phyloP scores from a whole-genome alignment of 345 rosid genomes.

The Gossypium stocksii region DNA sequence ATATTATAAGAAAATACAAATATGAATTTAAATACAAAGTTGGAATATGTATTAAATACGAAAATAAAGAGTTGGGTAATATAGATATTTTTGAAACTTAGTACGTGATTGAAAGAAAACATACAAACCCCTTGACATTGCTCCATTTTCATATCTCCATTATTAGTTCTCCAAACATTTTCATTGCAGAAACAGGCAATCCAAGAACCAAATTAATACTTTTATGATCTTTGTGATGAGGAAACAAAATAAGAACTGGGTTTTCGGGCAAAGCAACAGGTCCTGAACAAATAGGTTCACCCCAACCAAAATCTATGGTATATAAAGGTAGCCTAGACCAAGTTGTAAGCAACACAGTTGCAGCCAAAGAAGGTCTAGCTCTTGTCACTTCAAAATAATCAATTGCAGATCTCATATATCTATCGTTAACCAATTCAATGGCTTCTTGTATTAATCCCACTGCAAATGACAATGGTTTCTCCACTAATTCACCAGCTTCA shows the following conservation, averaged over 20 bases:
- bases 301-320: slow-evolving; percentile 84
- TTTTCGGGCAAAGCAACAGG: slow-evolving; percentile 84
- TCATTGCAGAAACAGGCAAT: slow-evolving; percentile 74
- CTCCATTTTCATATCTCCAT: no score
- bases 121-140: no score
- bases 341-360: slow-evolving; percentile 70
- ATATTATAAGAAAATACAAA: no score
- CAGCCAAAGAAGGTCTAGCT: slow-evolving; percentile 71
- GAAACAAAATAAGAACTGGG: slow-evolving; percentile 69
- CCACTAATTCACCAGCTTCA: slow-evolving; percentile 56
- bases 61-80: no score
- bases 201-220: slow-evolving; percentile 72
- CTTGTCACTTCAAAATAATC: slow-evolving; percentile 79
- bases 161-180: slow-evolving; percentile 48
- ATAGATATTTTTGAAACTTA: no score
- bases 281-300: slow-evolving; percentile 63
- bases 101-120: no score
- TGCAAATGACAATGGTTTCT: slow-evolving; percentile 43
- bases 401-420: slow-evolving; percentile 77
- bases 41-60: no score
- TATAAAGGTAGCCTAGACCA: slow-evolving; percentile 80
- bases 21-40: no score
- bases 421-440: slow-evolving; percentile 51
- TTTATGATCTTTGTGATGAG: slow-evolving; percentile 55
- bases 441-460: slow-evolving; percentile 56